Evolutionary conservation across 2,329 filamentous ascomycete species (phyloP).

Genomic region (Davidsoniella neocaledoniae): DNA sequence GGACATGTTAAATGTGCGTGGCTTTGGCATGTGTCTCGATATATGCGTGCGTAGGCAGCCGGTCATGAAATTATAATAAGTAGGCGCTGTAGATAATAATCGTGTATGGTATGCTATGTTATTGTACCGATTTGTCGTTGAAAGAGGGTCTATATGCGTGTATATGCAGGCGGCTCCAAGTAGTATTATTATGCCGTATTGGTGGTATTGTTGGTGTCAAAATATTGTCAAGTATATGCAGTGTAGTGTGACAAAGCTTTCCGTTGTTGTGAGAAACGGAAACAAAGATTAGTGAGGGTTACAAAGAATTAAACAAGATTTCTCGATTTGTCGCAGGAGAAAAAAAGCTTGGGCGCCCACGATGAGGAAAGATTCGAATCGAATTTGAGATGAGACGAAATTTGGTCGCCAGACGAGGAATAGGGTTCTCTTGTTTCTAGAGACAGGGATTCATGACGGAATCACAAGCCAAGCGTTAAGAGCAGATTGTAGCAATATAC

Average conservation of each 20-base stretch:
- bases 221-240: conserved; percentile 3
- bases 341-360: background rate
- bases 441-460: conserved; percentile 8
- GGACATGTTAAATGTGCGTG: conserved; percentile 1
- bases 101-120: background rate
- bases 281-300: background rate
- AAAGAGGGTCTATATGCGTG: background rate
- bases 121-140: background rate
- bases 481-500: no score
- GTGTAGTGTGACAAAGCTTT: conserved; percentile 2
- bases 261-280: background rate
- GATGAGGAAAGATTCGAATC: conserved; percentile 6
- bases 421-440: conserved; percentile 2
- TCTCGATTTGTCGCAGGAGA: background rate
- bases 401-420: conserved; percentile 8
- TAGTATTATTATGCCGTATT: background rate
- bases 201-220: background rate
- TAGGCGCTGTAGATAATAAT: background rate
- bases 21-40: conserved; percentile 2
- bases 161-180: background rate
- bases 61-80: background rate
- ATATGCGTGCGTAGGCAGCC: background rate
- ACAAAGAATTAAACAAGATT: background rate
- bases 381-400: conserved; percentile 13
- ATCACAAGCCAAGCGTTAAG: background rate